Percentiles rank a stretch among this genome's conserved stretches.
phyloP scores from a whole-genome alignment of 164 flowering plant genomes.

The Vitis vinifera region ASM3070453v1 NC_081805.1:788001-788500 shows the following conservation, averaged over 20 bases:
- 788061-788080: slow-evolving; percentile 36
- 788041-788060: slow-evolving; percentile 31
- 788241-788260: slow-evolving; percentile 54
- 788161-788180: slow-evolving; percentile 49
- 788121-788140: slow-evolving; percentile 31
- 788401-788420: slow-evolving; percentile 38
- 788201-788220: slow-evolving; percentile 42
- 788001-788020: slow-evolving; percentile 39
- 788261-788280: slow-evolving; percentile 49
- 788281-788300: slow-evolving; percentile 30
- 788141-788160: slow-evolving; percentile 50
- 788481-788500: slow-evolving; percentile 40
- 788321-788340: slow-evolving; percentile 54
- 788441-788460: slow-evolving; percentile 62
- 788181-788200: slow-evolving; percentile 64
- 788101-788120: slow-evolving; percentile 46
- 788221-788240: slow-evolving; percentile 49
- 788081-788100: slow-evolving; percentile 41
- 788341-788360: slow-evolving; percentile 57
- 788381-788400: slow-evolving; percentile 37
- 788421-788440: slow-evolving; percentile 61
- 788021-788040: slow-evolving; percentile 67
- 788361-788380: slow-evolving; percentile 39
- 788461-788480: slow-evolving; percentile 45
- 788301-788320: slow-evolving; percentile 42